Evolutionary conservation across 106 monocot genomes (phyloP), one percentile per base, ranked within the genome.

Genomic region (Allium sativum): DNA sequence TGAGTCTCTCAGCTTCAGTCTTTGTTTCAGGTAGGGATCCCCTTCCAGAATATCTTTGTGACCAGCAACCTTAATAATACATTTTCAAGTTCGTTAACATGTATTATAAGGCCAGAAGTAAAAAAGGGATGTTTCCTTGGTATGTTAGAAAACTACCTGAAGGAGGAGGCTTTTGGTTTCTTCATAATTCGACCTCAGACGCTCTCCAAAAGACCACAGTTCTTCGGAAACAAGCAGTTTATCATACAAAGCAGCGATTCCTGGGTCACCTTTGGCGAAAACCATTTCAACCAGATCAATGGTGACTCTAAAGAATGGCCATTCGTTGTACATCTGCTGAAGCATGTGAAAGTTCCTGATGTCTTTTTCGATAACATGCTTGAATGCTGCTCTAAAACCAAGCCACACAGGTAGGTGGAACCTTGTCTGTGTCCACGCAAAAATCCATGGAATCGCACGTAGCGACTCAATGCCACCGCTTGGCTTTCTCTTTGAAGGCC

Each of bases 361-460:
- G 52, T 98, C 88, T 52, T 92, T 83, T 18, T 76, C 76, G 63
- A 92, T 40, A 12, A 76, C 65, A 55, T 81, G 68, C 65, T 85
- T 85, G 74, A 98, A 92, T 21, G 98, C 98, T 42, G 78, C 74
- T 19, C 98, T 77, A 65, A 98, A 92, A 19, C 98, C 98, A 59
- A 98, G 92, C 98, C 98, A 98, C 21, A 98, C 98, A 15, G 98
- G 98, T 57, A 98, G 84, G 70, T 98, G 92, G 76, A 98, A 98
- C 51, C 98, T 73, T 21, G 92, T 98, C 62, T 98, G 98, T 13
- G 98, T 98, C 98, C 98, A 98, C 41, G 98, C 98, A 85, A 98
- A 98, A 12, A 98, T 98, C 98, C 98, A 98, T 21, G 98, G 92
- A 16, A 98, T 98, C 47, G 98, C 98, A 68, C 92, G 87, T 12